Evolutionary conservation across 2,329 filamentous ascomycete species (phyloP).

Genomic region (Hysterium pulicare): DNA sequence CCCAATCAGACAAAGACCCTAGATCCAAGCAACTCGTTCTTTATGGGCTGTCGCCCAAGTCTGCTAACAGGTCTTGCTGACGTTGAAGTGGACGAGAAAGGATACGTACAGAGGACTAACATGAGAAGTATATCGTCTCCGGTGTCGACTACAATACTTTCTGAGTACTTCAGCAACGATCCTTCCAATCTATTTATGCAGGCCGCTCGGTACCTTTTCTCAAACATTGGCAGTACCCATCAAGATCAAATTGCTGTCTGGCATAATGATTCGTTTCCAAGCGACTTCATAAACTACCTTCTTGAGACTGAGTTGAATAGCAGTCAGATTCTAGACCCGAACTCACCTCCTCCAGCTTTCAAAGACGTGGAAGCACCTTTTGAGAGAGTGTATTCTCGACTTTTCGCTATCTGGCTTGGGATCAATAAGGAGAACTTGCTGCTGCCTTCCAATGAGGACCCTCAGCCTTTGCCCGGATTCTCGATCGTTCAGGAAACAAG

Average conservation of each 20-base stretch:
- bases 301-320: constrained; percentile 28
- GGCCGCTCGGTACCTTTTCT: constrained; percentile 20
- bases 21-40: constrained; percentile 14
- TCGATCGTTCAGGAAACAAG: constrained; percentile 31
- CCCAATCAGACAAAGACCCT: neutral
- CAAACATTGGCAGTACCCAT: too few relatives aligned
- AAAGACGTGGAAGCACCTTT: constrained; percentile 20
- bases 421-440: constrained; percentile 43
- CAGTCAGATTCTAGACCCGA: constrained; percentile 35
- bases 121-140: neutral
- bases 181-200: constrained; percentile 22
- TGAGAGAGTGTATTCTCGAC: constrained; percentile 26
- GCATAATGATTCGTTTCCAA: constrained; percentile 48
- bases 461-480: constrained; percentile 8
- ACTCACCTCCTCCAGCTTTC: constrained; percentile 29
- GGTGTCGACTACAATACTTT: neutral
- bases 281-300: constrained; percentile 51
- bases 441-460: constrained; percentile 3
- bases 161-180: constrained; percentile 21
- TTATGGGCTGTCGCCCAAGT: constrained; percentile 37
- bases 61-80: constrained; percentile 33
- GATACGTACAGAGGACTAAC: constrained; percentile 20
- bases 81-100: constrained; percentile 30
- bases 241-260: too few relatives aligned
- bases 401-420: constrained; percentile 46